phyloP scores from a whole-genome alignment of 106 monocot genomes.

The Amphibolis antarctica region DNA sequence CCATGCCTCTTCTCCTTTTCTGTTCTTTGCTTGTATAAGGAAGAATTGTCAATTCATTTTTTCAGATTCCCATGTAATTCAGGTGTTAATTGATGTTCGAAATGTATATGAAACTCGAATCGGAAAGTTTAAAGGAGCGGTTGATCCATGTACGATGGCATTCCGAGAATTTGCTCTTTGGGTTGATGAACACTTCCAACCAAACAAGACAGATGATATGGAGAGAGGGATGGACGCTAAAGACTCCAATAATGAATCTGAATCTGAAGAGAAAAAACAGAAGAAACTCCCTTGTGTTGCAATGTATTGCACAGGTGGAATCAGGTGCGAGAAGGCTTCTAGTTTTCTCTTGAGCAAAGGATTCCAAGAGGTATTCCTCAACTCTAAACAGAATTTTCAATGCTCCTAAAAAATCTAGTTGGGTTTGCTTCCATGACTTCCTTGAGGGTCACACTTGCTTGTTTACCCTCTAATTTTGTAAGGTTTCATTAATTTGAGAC shows the following conservation, averaged over 20 bases:
- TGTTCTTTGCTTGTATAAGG: too few species aligned
- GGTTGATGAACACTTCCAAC: slow-evolving; percentile 68
- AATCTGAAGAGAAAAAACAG: slow-evolving; percentile 1
- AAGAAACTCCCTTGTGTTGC: slow-evolving; percentile 62
- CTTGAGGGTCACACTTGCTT: too few species aligned
- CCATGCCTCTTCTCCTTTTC: too few species aligned
- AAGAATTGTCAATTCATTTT: background rate
- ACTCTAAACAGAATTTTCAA: background rate
- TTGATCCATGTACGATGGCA: slow-evolving; percentile 72
- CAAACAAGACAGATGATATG: slow-evolving; percentile 10
- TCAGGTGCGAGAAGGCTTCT: slow-evolving; percentile 96
- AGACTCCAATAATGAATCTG: background rate
- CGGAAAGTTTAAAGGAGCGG: slow-evolving; percentile 86
- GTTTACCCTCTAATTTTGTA: too few species aligned
- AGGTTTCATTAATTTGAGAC: too few species aligned
- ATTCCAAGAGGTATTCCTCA: slow-evolving; percentile 63
- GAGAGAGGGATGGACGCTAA: background rate
- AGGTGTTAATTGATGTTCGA: slow-evolving; percentile 91
- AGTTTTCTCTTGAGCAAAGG: slow-evolving; percentile 91
- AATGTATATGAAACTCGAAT: slow-evolving; percentile 87
- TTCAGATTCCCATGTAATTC: background rate
- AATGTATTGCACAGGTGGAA: slow-evolving; percentile 98
- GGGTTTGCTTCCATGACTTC: background rate
- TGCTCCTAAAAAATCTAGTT: background rate
- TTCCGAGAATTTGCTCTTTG: slow-evolving; percentile 81